These are phyloP conservation scores for Camelina neglecta DNA, from an alignment of 345 rosid genomes.

Conservation along the genomic window DNA sequence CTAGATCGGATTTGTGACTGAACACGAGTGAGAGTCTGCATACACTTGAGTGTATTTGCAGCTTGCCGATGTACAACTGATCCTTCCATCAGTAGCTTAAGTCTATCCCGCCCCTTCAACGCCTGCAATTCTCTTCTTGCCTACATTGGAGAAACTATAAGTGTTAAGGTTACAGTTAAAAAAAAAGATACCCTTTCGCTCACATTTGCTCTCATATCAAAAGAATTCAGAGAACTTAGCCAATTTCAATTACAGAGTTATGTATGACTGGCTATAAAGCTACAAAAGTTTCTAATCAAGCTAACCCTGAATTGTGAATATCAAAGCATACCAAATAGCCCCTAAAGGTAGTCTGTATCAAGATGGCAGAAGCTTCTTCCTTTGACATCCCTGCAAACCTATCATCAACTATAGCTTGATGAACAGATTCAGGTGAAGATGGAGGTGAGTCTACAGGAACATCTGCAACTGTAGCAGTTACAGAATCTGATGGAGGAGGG, in stretches of 20 bases:
- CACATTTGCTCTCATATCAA: background rate
- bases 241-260: background rate
- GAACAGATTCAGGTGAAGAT: conserved; percentile 52
- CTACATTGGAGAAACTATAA: conserved; percentile 48
- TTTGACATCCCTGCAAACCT: conserved; percentile 63
- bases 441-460: conserved; percentile 36
- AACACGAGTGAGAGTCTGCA: conserved; percentile 87
- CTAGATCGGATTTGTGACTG: conserved; percentile 78
- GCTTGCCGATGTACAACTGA: conserved; percentile 78
- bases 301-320: background rate
- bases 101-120: conserved; percentile 74
- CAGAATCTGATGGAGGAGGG: conserved; percentile 41
- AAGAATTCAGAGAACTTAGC: background rate
- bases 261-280: background rate
- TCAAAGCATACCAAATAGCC: conserved; percentile 65
- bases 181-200: background rate
- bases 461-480: conserved; percentile 43
- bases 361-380: conserved; percentile 77
- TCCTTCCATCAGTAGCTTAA: conserved; percentile 80
- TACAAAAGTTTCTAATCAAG: background rate
- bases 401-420: conserved; percentile 29
- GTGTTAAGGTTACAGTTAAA: conserved; percentile 2
- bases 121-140: conserved; percentile 73
- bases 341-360: conserved; percentile 81
- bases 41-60: conserved; percentile 66